Evolutionary conservation across 2,329 filamentous ascomycete species (phyloP), one percentile per base, ranked within the genome.

Genomic region (Nemania sp.): DNA sequence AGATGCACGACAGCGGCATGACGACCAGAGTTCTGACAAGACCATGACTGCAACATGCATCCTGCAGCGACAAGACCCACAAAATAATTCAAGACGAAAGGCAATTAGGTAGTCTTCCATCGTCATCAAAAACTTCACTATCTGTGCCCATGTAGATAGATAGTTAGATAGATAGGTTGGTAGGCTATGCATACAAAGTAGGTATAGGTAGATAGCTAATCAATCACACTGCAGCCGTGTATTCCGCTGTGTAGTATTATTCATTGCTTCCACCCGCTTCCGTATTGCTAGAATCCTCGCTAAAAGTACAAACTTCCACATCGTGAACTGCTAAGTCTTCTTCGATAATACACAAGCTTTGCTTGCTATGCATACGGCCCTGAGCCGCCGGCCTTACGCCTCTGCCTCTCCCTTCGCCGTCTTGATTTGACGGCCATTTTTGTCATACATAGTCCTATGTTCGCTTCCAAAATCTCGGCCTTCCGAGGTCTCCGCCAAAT

Each of bases 261-360:
- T 69, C 67, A 57, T 68, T 61, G 64, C 47, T 55, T 67, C 24
- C 60, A 56, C 51, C 68, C 70, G 62, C 68, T 58, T 69, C 65
- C 72, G 64, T 75, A 70, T 71, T 75, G 73, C 68, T 75, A 70
- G 73, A 73, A 69, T 72, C 71, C 72, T 72, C 70, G 70, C 71
- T 77, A 77, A 74, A 74, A 75, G 72, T 77, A 77, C 75, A 77
- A 72, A 62, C 72, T 72, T 67, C 70, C 70, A 67, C 64, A 55
- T 69, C 64, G 62, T 69, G 64, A 64, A 53, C 61, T 65, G 51
- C 38, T 27, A 41, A 53, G 45, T 60, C 45, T 43, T 35, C 43
- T 32, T 56, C 22, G 35, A 15, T 57, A 54, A 58, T 41, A 60
- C 54, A 58, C 54, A 58, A 60, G 49, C 61, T 13, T 35, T 49